Base-by-base conservation (phyloP, 371 early-diverging fungal species). In the Zopfochytrium polystomum region DNA sequence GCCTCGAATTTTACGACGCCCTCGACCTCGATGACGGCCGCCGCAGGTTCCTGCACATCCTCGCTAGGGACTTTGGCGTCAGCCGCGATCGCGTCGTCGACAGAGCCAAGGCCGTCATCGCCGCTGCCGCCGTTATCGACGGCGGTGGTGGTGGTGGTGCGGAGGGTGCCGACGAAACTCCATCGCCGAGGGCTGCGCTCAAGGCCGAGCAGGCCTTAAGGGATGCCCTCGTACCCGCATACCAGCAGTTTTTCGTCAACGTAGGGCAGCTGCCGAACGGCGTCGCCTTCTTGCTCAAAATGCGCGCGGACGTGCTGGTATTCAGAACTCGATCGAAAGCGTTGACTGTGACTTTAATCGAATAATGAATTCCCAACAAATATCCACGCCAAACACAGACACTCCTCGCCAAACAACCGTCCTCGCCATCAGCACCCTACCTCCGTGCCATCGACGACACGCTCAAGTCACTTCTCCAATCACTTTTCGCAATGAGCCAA, bases 251-350 rank as follows among this genome's bases (percentile, higher is more conserved):
- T 26, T 89, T 91, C 65, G 83, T 84, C 57, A 81, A 82, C 47
- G 80, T 91, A 43, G 84, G 83, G 65, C 77, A 78, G 9, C 73
- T 90, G 20, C 89, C 90, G 0, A 85, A 83, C 30, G 92, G 92
- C 13, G 79, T 88, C 69, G 80, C 82, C 46, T 88, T 87, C 57
- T 66, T 92, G 35, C 80, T 90, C 0, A 80, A 85, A 43, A 72
- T 92, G 76, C 80, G 92, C 1, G 79, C 79, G 0, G 89, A 90
- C 61, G 66, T 88, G 48, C 62, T 90, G 64, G 87, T 81, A 65
- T 52, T 38, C 11, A n/a, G 42, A 38, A 38, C 42, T n/a, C 11
- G n/a, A 38, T n/a, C 9, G 42, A n/a, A 9, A 9, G n/a, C n/a
- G 13, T 52, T 20, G 1, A 47, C 11, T 13, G 26, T 6, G 23